phyloP scores from a whole-genome alignment of 352 stramenopile genomes.

The Globisporangium cederbergense region DNA sequence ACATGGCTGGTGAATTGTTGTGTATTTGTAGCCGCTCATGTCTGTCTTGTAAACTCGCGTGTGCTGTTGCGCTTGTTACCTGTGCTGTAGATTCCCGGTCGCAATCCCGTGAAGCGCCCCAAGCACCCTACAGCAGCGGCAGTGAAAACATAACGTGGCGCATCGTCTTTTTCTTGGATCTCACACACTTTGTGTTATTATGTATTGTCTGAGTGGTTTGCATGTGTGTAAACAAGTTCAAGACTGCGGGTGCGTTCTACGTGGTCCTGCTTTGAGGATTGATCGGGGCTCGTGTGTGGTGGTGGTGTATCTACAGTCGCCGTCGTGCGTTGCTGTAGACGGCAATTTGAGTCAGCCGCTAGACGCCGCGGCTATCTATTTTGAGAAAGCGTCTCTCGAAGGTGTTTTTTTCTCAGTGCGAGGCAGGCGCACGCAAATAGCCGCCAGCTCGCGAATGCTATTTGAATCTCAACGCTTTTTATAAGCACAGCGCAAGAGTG shows the following conservation, averaged over 20 bases:
- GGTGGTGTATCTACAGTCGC: too few relatives aligned
- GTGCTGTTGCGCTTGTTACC: neutral
- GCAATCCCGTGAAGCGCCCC: conserved; percentile 54
- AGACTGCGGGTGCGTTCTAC: too few relatives aligned
- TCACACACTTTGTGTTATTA: neutral
- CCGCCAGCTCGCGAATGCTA: neutral
- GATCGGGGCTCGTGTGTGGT: too few relatives aligned
- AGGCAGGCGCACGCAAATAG: too few relatives aligned
- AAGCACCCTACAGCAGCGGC: conserved; percentile 18
- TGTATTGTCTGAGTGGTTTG: neutral
- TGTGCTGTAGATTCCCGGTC: conserved; percentile 42
- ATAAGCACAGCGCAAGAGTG: neutral
- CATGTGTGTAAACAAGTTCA: too few relatives aligned
- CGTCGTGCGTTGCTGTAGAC: too few relatives aligned
- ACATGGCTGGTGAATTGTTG: too few relatives aligned
- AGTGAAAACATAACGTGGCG: neutral
- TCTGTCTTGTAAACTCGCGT: neutral
- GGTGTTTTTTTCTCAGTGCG: neutral
- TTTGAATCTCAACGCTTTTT: neutral
- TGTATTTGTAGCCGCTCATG: too few relatives aligned
- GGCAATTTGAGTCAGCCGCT: too few relatives aligned
- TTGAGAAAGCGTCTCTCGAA: neutral
- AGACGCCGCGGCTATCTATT: neutral
- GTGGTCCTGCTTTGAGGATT: too few relatives aligned
- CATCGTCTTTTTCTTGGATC: too few relatives aligned